Conservation (phyloP, 2,329 filamentous ascomycete species). For the Rhytidhysteron rufulum region DNA sequence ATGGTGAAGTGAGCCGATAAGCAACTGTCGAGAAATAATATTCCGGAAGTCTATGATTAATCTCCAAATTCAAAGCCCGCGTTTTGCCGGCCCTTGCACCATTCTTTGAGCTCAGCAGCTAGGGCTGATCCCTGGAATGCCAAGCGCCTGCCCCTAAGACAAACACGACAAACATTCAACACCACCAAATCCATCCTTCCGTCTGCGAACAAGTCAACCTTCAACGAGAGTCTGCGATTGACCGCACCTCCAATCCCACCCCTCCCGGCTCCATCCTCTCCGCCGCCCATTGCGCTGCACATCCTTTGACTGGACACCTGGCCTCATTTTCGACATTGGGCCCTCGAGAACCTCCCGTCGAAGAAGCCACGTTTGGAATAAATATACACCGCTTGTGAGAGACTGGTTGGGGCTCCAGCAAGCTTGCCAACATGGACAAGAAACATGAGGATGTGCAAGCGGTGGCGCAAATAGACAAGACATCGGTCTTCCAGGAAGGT, state of each 20-base stretch:
- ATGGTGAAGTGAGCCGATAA: too few species aligned
- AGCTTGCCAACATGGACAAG: conserved; percentile 57
- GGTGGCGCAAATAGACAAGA: conserved; percentile 95
- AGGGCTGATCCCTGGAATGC: conserved; percentile 1
- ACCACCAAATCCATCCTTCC: conserved; percentile 22
- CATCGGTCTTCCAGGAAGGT: conserved; percentile 99
- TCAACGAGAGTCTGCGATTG: conserved; percentile 19
- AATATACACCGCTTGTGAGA: conserved; percentile 4
- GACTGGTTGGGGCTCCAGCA: conserved; percentile 14
- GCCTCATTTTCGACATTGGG: neutral
- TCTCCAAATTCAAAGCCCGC: too few species aligned
- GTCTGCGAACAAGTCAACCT: conserved; percentile 27
- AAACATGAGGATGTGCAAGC: conserved; percentile 98
- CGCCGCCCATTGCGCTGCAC: neutral
- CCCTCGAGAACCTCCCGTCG: neutral
- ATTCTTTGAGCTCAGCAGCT: conserved; percentile 2
- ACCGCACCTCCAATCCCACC: too few species aligned
- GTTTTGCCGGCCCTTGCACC: conserved; percentile 18
- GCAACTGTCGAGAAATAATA: too few species aligned
- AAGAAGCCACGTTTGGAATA: conserved; percentile 1
- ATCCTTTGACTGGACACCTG: too few species aligned
- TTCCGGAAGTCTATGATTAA: too few species aligned
- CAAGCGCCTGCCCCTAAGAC: conserved; percentile 6
- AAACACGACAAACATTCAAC: conserved; percentile 19
- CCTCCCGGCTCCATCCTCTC: neutral